These are phyloP conservation scores for Elongisporangium prolatum DNA, from an alignment of 352 stramenopile species.

Conservation along the genomic window DNA sequence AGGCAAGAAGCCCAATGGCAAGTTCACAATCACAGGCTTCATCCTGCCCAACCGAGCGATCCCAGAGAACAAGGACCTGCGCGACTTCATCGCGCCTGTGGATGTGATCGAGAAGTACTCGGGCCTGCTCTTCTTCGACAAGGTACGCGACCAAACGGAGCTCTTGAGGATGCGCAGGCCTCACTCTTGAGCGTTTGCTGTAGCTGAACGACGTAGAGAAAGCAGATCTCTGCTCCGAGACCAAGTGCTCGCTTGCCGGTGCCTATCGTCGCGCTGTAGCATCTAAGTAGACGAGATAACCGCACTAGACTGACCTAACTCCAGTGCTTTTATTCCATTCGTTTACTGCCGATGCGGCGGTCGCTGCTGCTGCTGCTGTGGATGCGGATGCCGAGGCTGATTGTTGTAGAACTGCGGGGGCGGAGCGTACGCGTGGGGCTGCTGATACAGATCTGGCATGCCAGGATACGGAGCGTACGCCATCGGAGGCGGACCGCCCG, in stretches of 20 bases:
- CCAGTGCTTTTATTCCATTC: background rate
- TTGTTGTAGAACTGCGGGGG: conserved; percentile 21
- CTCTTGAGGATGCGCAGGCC: conserved; percentile 2
- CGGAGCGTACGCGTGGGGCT: conserved; percentile 14
- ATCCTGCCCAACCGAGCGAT: conserved; percentile 91
- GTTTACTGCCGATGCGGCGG: conserved; percentile 7
- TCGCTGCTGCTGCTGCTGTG: conserved; percentile 14
- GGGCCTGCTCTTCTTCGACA: conserved; percentile 93
- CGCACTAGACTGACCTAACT: conserved; percentile 9
- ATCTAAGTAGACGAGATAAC: conserved; percentile 4
- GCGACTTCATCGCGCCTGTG: conserved; percentile 87
- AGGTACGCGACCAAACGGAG: conserved; percentile 25
- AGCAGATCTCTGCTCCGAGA: conserved; percentile 57
- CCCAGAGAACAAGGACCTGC: conserved; percentile 60
- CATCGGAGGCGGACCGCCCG: conserved; percentile 4
- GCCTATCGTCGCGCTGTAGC: conserved; percentile 38
- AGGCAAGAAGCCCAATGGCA: conserved; percentile 37
- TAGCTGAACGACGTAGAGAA: conserved; percentile 47
- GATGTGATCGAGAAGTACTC: conserved; percentile 91
- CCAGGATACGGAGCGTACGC: conserved; percentile 20
- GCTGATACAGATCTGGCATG: conserved; percentile 23
- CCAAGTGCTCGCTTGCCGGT: conserved; percentile 47
- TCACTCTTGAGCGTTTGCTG: background rate
- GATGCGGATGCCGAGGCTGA: conserved; percentile 11
- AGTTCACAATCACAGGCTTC: conserved; percentile 87